phyloP scores from a whole-genome alignment of 2,329 filamentous ascomycete species.

The Celoporthe dispersa region DNA sequence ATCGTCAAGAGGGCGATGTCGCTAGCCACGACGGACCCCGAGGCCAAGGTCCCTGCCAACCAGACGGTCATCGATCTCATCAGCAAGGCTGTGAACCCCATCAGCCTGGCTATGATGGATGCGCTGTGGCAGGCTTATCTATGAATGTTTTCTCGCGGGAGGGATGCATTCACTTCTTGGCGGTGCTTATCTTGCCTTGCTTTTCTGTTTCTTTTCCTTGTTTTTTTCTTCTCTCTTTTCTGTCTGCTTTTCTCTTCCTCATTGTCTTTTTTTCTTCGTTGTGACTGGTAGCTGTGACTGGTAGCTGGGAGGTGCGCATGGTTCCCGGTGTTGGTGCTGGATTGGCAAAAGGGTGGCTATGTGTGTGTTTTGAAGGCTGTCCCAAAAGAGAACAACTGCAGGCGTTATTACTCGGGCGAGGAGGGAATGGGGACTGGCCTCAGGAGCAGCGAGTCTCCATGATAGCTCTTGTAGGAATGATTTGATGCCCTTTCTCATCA shows the following conservation, averaged over 20 bases:
- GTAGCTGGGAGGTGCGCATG: background rate
- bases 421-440: background rate
- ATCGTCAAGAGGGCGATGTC: slow-evolving; percentile 90
- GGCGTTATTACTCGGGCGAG: background rate
- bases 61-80: slow-evolving; percentile 97
- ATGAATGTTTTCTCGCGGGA: slow-evolving; percentile 44
- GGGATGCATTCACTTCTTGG: background rate
- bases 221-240: background rate
- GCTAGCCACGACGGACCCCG: slow-evolving; percentile 74
- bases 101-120: slow-evolving; percentile 86
- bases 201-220: background rate
- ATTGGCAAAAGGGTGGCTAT: background rate
- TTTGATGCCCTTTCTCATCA: background rate
- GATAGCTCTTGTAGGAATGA: background rate
- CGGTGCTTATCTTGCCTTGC: background rate
- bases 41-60: slow-evolving; percentile 86
- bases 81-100: slow-evolving; percentile 88
- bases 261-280: background rate
- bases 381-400: background rate
- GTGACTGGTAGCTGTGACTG: background rate
- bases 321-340: background rate
- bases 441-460: background rate
- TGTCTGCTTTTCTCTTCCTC: background rate
- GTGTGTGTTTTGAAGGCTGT: background rate
- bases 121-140: slow-evolving; percentile 97